Base-by-base conservation (phyloP, 352 stramenopile genomes). In the Globisporangium acanthophoron region DNA sequence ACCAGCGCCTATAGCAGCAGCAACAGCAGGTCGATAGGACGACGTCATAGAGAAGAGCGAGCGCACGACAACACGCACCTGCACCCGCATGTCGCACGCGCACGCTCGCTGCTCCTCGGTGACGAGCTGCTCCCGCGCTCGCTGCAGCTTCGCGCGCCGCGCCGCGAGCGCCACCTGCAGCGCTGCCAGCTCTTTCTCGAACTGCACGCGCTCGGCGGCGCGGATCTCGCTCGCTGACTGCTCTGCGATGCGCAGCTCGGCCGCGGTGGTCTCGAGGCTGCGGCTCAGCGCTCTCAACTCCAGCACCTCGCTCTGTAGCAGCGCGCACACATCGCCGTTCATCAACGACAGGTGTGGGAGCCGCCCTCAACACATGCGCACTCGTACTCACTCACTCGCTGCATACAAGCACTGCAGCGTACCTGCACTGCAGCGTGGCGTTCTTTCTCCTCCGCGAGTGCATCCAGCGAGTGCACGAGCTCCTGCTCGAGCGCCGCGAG, bases 401-500 rank as follows among this genome's bases (percentile, higher is more conserved):
- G 21, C 29, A 0, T 9, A 39, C 33, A 12, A 3, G 33, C 33
- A 13, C 3, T 29, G 11, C 9, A 7, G 5, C 24, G 18, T 37
- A 78, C 73, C 70, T 79, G 65, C 0, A 73, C 40, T 2, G 45
- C n/a, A 12, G 52, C n/a, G 0, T 47, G 35, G 8, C 52, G 58
- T 46, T 41, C 29, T 40, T 64, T 68, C 47, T 73, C 52, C 2
- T 58, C 55, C 11, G 54, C 33, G n/a, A 65, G 43, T 8, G 49
- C 43, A 1, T 50, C 44, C 8, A 57, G 58, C 8, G 50, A 21
- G 20, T 77, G 66, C 3, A 11, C 39, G 2, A 75, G 37, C 52
- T 83, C 65, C 13, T 52, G 63, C 61, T 81, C 62, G 9, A 85
- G 37, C 27, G 56, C 48, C 3, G 52, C 49, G 3, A 73, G 20